Base-by-base conservation (phyloP, 305 asterid species). In the Ruellia speciosa region DNA sequence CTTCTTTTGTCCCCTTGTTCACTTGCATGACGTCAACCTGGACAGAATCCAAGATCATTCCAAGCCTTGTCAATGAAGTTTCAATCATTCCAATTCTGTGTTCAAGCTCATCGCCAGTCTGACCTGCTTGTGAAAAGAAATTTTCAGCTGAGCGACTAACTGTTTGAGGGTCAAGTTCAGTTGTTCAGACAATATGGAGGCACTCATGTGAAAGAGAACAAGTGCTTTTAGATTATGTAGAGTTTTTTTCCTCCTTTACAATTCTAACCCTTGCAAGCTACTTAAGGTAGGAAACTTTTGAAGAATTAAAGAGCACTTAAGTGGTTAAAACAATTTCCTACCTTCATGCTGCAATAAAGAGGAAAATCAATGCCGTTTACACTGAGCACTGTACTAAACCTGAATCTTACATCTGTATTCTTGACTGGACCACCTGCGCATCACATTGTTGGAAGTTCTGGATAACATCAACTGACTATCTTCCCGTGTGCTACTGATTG, bases 21-120 rank as follows among this genome's bases (percentile, higher is more conserved):
- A 72, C 88, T 80, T 85, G 96, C 82, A 87, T 83, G 68, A 90
- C 60, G 69, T 90, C 96, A 73, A 78, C 69, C 73, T 90, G 98
- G 68, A 88, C 72, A 43, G 49, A 43, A n/a, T 43, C 49, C 16
- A 43, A 43, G 11, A 43, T n/a, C 49, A 43, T 43, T 43, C 88
- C 95, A 52, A 79, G 71, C 81, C 93, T 84, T 78, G 81, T 83
- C 66, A 85, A 68, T 49, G 90, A 81, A 69, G 85, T 84, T 76
- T 90, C 96, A 41, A 88, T 71, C 79, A 74, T 72, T 62, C 94
- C 94, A 60, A 90, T 73, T 73, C 81, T 80, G 79, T 82, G 94
- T 58, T 88, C 94, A 50, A 90, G 84, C 71, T 87, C 93, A 81
- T 83, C 90, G 56, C 74, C 81, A 49, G 64, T 69, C 73, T 83